A percentile compares a stretch with the other conserved stretches of the same genome.
Conservation (phyloP, 495 filamentous ascomycete species). For the Opeltia flavorubescens region DNA sequence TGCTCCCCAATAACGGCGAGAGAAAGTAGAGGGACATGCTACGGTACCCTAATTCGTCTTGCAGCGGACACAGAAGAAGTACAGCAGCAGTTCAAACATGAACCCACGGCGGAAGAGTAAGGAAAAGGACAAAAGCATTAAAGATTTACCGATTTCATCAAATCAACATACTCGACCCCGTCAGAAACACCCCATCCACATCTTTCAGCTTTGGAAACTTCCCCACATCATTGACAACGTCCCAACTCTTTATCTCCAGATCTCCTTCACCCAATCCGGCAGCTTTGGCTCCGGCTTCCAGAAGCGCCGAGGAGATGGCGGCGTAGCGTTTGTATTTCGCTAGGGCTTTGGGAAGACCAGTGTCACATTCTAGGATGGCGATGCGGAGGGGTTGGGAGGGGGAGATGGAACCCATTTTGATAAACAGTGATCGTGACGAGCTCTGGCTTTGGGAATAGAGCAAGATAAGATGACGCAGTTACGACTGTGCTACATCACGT, state of each 20-base stretch:
- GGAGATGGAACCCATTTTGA: slow-evolving; percentile 8
- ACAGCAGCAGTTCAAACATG: no score
- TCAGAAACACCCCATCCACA: slow-evolving; percentile 72
- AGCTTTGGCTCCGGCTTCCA: slow-evolving; percentile 35
- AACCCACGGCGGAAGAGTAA: no score
- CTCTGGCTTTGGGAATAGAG: no score
- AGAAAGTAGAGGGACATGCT: no score
- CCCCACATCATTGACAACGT: slow-evolving; percentile 39
- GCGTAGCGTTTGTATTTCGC: slow-evolving; percentile 58
- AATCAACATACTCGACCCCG: slow-evolving; percentile 45
- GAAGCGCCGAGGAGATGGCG: slow-evolving; percentile 53
- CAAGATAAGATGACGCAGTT: no score
- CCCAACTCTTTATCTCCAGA: slow-evolving; percentile 48
- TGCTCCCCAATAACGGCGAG: no score
- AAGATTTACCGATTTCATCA: neutral
- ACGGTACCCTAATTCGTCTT: no score
- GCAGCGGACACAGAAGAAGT: no score
- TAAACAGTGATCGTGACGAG: neutral
- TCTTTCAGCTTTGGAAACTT: slow-evolving; percentile 55
- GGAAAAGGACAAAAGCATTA: no score
- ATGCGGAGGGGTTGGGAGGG: slow-evolving; percentile 73
- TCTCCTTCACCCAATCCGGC: slow-evolving; percentile 27
- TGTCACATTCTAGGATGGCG: slow-evolving; percentile 74
- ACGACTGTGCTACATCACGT: no score
- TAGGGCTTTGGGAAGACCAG: slow-evolving; percentile 39